Base-by-base conservation (phyloP, 2,329 filamentous ascomycete genomes). In the Pseudocercospora pini-densiflorae region DNA sequence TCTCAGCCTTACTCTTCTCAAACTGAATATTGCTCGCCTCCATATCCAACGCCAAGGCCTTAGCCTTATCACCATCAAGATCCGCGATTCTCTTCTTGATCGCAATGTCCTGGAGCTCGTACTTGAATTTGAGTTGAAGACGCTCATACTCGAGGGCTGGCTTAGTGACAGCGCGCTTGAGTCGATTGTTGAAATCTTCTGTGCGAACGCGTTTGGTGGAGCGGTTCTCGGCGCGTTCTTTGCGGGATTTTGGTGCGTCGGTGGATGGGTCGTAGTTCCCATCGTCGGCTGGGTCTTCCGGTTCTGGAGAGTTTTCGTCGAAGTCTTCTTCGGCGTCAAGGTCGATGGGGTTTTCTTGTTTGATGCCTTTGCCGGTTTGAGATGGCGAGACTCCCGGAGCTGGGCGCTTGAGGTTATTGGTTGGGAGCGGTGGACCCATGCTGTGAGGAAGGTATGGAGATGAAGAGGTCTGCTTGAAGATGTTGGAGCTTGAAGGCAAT, bases 11-110 rank as follows among this genome's bases (percentile, higher is more conserved):
- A 10, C 53, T 60, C 21, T 53, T 33, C 59, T 62, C 23, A 27
- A 43, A 59, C 63, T 65, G 61, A 14, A 65, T 29, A 16, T 65
- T 23, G 5, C 53, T 16, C 29, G 61, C 63, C 43, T 65, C 51
- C 59, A 59, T 53, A 14, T 58, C 49, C 63, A 65, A 14, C 21
- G 51, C 21, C 10, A 57, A 47, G 3, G 29, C 19, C 36, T 24
- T 29, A 21, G 31, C 31, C 16, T 57, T 33, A 27, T 65, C 59
- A 10, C 36, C 29, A 6, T 60, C 49, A 6, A 65, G n/a, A 5
- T 58, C 33, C 10, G 63, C 63, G 21, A 65, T 65, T 16, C 55
- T 57, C 53, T 65, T 65, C 16, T 58, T 36, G 27, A 65, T 62
- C n/a, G 49, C 51, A 21, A 65, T 65, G 14, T 62, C 31, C 27